phyloP scores from a whole-genome alignment of 768 basidiomycete genomes.

The Daedaleopsis nitida region DNA sequence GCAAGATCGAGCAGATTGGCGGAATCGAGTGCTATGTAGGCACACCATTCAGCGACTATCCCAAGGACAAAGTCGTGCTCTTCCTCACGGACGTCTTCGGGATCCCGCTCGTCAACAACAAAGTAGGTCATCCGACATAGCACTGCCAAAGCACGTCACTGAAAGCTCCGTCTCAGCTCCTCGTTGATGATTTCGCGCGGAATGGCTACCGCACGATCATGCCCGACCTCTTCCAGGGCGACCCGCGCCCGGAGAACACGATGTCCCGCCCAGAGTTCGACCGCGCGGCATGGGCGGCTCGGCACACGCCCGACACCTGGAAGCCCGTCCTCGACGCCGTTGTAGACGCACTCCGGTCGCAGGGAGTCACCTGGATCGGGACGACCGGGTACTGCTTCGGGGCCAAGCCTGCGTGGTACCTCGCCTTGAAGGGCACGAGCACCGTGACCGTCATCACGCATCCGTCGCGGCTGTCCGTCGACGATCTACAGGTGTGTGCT shows the following conservation, averaged over 20 bases:
- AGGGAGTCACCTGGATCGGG: conserved; percentile 42
- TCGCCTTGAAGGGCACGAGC: conserved; percentile 44
- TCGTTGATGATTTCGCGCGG: conserved; percentile 35
- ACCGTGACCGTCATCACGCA: conserved; percentile 46
- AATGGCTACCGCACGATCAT: conserved; percentile 34
- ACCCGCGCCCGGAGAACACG: conserved; percentile 19
- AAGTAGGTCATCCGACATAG: conserved; percentile 12
- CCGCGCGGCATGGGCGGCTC: conserved; percentile 35
- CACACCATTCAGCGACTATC: conserved; percentile 38
- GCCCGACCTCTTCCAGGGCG: conserved; percentile 32
- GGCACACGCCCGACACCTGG: conserved; percentile 36
- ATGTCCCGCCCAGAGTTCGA: conserved; percentile 27
- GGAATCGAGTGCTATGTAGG: conserved; percentile 45
- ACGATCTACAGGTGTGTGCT: conserved; percentile 38
- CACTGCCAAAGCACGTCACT: not conserved
- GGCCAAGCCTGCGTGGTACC: conserved; percentile 46
- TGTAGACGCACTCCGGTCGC: conserved; percentile 37
- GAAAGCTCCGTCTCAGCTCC: conserved; percentile 26
- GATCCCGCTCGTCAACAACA: conserved; percentile 31
- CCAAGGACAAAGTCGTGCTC: conserved; percentile 38
- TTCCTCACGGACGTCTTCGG: conserved; percentile 42
- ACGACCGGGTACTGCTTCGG: conserved; percentile 48
- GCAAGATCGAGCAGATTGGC: conserved; percentile 22
- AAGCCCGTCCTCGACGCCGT: conserved; percentile 41
- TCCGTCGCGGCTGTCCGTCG: conserved; percentile 44